phyloP scores from a whole-genome alignment of 306 rosid genomes.

The Lathyrus sativus region DNA sequence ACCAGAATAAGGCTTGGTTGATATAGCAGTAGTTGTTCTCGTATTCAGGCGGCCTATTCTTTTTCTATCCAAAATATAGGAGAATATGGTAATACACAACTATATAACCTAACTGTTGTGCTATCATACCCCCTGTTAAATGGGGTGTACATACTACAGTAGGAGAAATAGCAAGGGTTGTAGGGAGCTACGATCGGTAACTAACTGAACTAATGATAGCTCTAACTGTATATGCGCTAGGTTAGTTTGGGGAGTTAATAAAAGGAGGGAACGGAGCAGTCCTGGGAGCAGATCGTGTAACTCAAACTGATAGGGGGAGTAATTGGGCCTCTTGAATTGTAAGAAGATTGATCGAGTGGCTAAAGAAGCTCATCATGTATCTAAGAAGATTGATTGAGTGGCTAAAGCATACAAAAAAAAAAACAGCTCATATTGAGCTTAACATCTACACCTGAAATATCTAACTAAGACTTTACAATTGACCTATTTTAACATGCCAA shows the following conservation, averaged over 20 bases:
- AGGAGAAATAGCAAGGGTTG: too few relatives aligned
- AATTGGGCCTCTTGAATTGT: neutral
- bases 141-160: too few relatives aligned
- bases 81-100: too few relatives aligned
- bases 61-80: too few relatives aligned
- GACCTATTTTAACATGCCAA: conserved; percentile 15
- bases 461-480: conserved; percentile 5
- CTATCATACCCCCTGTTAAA: too few relatives aligned
- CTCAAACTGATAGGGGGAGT: neutral
- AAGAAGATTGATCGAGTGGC: neutral
- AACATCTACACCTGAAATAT: neutral
- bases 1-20: too few relatives aligned
- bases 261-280: neutral
- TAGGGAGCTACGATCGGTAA: neutral
- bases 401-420: neutral
- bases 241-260: neutral
- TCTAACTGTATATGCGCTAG: neutral
- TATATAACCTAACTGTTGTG: too few relatives aligned
- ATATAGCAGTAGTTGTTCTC: too few relatives aligned
- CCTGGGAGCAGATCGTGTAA: neutral
- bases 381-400: neutral
- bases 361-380: neutral
- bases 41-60: too few relatives aligned
- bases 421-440: neutral
- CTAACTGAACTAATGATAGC: neutral